These are phyloP conservation scores for Copromyces sp. DNA, from an alignment of 495 filamentous ascomycete species.

Conservation along the genomic window DNA sequence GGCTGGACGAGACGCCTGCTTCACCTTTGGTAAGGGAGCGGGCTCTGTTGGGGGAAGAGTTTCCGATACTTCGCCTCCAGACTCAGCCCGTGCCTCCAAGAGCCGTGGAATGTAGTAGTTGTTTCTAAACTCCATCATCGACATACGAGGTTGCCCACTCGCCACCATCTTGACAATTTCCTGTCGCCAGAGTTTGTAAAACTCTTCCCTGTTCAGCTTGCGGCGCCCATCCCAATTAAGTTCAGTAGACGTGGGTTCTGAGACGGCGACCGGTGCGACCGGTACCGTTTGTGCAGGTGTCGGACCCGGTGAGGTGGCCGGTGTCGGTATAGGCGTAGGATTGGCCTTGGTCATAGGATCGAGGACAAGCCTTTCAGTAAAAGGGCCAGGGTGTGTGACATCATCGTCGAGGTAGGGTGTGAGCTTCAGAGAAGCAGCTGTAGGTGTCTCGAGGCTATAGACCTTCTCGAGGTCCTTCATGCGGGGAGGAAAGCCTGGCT, in stretches of 20 bases:
- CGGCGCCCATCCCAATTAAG: conserved; percentile 14
- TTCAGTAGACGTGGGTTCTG: background rate
- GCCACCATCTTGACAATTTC: conserved; percentile 10
- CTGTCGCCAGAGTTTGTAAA: conserved; percentile 11
- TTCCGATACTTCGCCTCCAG: background rate
- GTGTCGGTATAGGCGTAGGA: conserved; percentile 9
- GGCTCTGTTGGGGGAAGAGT: background rate
- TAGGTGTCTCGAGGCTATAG: conserved; percentile 11
- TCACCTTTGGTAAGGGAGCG: background rate
- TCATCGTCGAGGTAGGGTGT: conserved; percentile 18
- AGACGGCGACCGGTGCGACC: background rate
- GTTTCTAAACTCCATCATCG: conserved; percentile 12
- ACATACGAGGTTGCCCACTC: conserved; percentile 10
- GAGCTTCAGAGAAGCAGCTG: conserved; percentile 9
- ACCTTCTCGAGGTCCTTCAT: conserved; percentile 11
- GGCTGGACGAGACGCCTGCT: background rate
- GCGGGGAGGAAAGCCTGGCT: conserved; percentile 7
- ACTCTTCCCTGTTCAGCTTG: conserved; percentile 9
- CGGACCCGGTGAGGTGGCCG: conserved; percentile 8
- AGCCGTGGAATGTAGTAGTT: conserved; percentile 12
- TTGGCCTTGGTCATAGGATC: conserved; percentile 2
- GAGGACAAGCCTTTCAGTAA: conserved; percentile 15
- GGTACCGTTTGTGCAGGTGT: background rate
- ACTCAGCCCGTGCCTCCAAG: conserved; percentile 7
- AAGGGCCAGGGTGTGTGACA: conserved; percentile 16